These are phyloP conservation scores for Aechmea fasciata DNA, from an alignment of 176 grass and related monocot species.

Conservation along the genomic window DNA sequence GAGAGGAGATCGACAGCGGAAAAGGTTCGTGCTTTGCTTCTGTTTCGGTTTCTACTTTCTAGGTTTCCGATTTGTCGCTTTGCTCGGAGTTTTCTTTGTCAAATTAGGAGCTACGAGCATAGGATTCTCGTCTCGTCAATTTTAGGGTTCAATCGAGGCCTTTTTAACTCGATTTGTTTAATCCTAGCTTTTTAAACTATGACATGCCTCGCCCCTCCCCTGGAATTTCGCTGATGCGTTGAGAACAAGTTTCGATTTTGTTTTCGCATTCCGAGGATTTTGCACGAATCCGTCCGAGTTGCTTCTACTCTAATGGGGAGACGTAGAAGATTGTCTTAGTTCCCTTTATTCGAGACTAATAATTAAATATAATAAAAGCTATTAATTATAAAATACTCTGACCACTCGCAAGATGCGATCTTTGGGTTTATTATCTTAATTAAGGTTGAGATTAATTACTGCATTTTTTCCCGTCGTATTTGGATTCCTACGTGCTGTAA, in stretches of 20 bases:
- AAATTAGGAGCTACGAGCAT: constrained; percentile 2
- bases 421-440: constrained; percentile 1
- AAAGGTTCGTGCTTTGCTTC: neutral
- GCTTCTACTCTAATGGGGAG: too few relatives aligned
- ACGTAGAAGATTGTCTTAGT: too few relatives aligned
- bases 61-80: neutral
- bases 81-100: neutral
- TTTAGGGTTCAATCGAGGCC: too few relatives aligned
- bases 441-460: neutral
- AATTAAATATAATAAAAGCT: neutral
- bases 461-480: neutral
- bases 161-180: too few relatives aligned
- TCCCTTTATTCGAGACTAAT: neutral
- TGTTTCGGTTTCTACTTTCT: neutral
- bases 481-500: neutral
- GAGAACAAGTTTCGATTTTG: neutral
- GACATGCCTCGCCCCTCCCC: too few relatives aligned
- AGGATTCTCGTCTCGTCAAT: constrained; percentile 12
- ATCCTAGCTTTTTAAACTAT: too few relatives aligned
- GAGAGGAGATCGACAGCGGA: neutral
- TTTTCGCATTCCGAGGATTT: neutral
- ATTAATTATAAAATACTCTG: neutral
- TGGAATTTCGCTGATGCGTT: neutral
- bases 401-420: neutral
- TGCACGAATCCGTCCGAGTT: neutral